Percentiles rank a stretch among this genome's conserved stretches.
These are phyloP conservation scores for Dictyostelium citrinum DNA, from an alignment of 78 protist genomes.

Conservation along the genomic window DNA sequence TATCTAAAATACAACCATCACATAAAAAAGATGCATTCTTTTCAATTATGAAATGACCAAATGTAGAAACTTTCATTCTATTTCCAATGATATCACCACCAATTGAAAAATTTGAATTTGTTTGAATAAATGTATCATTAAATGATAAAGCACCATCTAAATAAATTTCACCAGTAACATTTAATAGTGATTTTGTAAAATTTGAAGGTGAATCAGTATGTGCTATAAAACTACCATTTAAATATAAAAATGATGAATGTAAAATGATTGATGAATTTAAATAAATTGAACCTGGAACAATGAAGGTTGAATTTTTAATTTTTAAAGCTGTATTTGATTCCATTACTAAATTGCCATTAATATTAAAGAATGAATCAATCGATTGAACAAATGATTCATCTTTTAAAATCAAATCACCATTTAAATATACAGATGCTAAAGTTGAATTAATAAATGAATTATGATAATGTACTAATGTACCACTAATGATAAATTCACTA, in stretches of 20 bases:
- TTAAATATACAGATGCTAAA: neutral
- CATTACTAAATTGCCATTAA: neutral
- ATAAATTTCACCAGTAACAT: neutral
- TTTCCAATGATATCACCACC: neutral
- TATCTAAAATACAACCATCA: neutral
- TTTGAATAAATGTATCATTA: neutral
- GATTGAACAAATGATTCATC: conserved; percentile 6
- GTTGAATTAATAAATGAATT: conserved; percentile 6
- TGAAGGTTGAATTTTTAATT: neutral
- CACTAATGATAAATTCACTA: neutral
- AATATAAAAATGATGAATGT: neutral
- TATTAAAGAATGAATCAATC: neutral
- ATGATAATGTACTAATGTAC: neutral
- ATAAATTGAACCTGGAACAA: neutral
- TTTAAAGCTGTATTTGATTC: neutral
- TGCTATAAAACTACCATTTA: neutral
- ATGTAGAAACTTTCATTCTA: neutral
- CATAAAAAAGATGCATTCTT: conserved; percentile 4
- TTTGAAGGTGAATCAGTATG: neutral
- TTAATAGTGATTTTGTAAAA: neutral
- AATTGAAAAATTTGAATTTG: neutral
- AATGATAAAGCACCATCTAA: conserved; percentile 5
- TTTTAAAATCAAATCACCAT: neutral
- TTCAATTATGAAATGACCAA: neutral
- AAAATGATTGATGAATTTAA: neutral